Conservation (phyloP, 768 basidiomycete species). For the Rubroboletus pulcherrimus region DNA sequence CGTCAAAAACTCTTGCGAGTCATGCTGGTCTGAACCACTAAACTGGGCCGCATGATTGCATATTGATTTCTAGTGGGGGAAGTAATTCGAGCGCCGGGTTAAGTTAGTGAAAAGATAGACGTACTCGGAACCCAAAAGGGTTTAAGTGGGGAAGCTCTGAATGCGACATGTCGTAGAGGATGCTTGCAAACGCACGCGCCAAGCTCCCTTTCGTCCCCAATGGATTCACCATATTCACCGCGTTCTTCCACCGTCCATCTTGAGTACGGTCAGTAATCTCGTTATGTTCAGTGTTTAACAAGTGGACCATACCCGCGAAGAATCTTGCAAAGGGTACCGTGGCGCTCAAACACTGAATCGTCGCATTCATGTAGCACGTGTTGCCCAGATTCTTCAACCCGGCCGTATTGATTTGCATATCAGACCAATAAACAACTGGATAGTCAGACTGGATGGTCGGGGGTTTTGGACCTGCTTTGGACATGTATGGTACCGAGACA, state of each 20-base stretch:
- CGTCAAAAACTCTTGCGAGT: slow-evolving; percentile 95
- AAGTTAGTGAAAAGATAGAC: slow-evolving; percentile 29
- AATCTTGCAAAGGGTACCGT: slow-evolving; percentile 91
- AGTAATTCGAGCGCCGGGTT: slow-evolving; percentile 3
- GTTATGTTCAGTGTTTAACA: neutral
- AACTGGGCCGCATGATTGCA: slow-evolving; percentile 68
- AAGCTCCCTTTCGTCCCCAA: slow-evolving; percentile 85
- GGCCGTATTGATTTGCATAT: slow-evolving; percentile 71
- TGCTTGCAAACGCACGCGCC: slow-evolving; percentile 75
- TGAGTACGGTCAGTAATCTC: slow-evolving; percentile 3
- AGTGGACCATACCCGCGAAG: slow-evolving; percentile 65
- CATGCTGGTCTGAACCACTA: slow-evolving; percentile 86
- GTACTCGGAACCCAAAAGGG: slow-evolving; percentile 80
- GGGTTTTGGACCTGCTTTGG: slow-evolving; percentile 44
- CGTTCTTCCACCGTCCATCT: slow-evolving; percentile 80
- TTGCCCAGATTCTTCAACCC: slow-evolving; percentile 95
- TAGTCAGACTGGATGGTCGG: slow-evolving; percentile 74
- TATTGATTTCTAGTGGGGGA: slow-evolving; percentile 48
- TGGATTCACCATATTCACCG: slow-evolving; percentile 81
- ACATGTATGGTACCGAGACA: slow-evolving; percentile 17
- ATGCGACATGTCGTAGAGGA: slow-evolving; percentile 85
- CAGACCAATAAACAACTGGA: slow-evolving; percentile 81
- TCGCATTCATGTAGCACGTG: slow-evolving; percentile 99
- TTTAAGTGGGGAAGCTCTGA: slow-evolving; percentile 79
- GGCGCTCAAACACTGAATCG: slow-evolving; percentile 93